Evolutionary conservation across 1,139 yeast genomes (phyloP).

Genomic region (Petasospora fabianii): DNA sequence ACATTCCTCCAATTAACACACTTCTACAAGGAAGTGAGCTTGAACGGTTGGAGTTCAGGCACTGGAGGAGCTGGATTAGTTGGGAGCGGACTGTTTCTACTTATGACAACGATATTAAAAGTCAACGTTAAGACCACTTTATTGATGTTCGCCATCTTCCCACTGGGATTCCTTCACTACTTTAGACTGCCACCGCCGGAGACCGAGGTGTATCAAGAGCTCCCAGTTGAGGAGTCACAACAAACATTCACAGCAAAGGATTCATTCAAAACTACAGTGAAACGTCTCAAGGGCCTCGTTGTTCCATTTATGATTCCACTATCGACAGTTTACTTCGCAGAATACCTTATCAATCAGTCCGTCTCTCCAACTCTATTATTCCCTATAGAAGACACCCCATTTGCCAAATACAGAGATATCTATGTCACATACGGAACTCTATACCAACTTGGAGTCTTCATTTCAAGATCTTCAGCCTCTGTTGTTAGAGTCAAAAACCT

Average conservation of each 20-base stretch:
- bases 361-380: slow-evolving; percentile 82
- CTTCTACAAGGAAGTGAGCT: slow-evolving; percentile 51
- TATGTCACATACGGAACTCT: slow-evolving; percentile 92
- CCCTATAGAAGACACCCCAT: slow-evolving; percentile 67
- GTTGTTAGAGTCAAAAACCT: slow-evolving; percentile 56
- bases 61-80: slow-evolving; percentile 93
- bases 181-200: slow-evolving; percentile 25
- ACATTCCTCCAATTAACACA: slow-evolving; percentile 86
- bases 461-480: slow-evolving; percentile 79
- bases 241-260: slow-evolving; percentile 4
- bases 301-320: slow-evolving; percentile 81
- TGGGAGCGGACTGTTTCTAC: slow-evolving; percentile 63
- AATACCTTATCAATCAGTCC: slow-evolving; percentile 89
- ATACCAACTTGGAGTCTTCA: slow-evolving; percentile 88
- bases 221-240: not conserved
- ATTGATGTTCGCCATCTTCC: slow-evolving; percentile 44
- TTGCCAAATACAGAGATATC: slow-evolving; percentile 70
- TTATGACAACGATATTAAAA: slow-evolving; percentile 51
- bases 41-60: slow-evolving; percentile 89
- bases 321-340: slow-evolving; percentile 77
- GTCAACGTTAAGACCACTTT: slow-evolving; percentile 44
- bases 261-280: slow-evolving; percentile 39
- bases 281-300: slow-evolving; percentile 47
- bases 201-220: not conserved
- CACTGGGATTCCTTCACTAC: slow-evolving; percentile 45